Percentiles rank a stretch among this genome's conserved stretches.
Conservation (phyloP, 108 stramenopile genomes). For the Discostella pseudostelligera region DNA sequence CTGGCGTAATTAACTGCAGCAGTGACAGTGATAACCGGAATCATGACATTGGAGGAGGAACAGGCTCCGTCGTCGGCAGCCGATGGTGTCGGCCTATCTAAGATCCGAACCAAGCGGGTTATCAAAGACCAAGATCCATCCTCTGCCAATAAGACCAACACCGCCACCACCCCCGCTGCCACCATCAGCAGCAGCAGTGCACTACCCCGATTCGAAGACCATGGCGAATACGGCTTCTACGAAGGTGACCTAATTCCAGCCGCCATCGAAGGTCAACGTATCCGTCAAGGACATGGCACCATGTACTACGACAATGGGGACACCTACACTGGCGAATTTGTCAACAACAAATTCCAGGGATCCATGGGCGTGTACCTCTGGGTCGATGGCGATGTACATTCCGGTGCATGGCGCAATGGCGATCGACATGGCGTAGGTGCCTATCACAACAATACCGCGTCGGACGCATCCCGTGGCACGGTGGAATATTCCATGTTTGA, state of each 20-base stretch:
- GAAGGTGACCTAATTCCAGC: constrained; percentile 20
- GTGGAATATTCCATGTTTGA: constrained; percentile 8
- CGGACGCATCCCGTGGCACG: background rate
- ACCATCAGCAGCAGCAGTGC: no score
- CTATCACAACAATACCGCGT: constrained; percentile 12
- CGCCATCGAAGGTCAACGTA: constrained; percentile 9
- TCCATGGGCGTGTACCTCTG: constrained; percentile 15
- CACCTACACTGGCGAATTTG: constrained; percentile 26
- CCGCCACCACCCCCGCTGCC: background rate
- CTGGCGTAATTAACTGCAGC: no score
- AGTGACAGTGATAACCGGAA: no score
- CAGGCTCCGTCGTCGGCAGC: no score
- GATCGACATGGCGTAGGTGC: constrained; percentile 8
- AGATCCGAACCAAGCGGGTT: background rate
- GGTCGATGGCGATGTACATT: constrained; percentile 24
- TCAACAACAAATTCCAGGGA: constrained; percentile 24
- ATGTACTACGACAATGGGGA: constrained; percentile 29
- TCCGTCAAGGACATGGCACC: constrained; percentile 17
- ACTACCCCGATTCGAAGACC: constrained; percentile 1
- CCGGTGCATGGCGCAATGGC: constrained; percentile 19
- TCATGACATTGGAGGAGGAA: no score
- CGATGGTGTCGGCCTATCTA: constrained; percentile 16
- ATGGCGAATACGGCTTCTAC: constrained; percentile 23
- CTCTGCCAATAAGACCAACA: background rate
- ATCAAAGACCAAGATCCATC: background rate